These are phyloP conservation scores for Penicillium samsonianum DNA, from an alignment of 495 filamentous ascomycete genomes.

Conservation along the genomic window DNA sequence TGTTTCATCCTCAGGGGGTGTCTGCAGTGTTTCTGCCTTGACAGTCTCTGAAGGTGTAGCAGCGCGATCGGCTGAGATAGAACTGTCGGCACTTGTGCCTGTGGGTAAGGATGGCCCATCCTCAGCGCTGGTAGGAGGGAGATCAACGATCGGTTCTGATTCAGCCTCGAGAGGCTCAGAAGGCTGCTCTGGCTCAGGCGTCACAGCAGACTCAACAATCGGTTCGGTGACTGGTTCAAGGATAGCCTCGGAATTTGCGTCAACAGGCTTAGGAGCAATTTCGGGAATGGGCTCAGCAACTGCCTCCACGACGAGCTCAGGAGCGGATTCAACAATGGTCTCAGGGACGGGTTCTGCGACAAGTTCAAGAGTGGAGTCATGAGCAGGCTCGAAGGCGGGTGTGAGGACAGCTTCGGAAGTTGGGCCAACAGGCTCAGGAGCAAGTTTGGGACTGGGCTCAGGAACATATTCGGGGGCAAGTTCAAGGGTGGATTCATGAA, in stretches of 20 bases:
- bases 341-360: background rate
- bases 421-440: too few species aligned
- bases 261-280: background rate
- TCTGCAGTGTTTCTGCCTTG: constrained; percentile 26
- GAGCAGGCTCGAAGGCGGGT: background rate
- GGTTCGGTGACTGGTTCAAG: background rate
- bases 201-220: constrained; percentile 19
- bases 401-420: background rate
- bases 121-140: constrained; percentile 21
- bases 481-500: background rate
- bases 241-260: background rate
- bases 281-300: constrained; percentile 7
- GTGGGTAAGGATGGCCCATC: constrained; percentile 22
- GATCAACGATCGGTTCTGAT: constrained; percentile 27
- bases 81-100: constrained; percentile 17
- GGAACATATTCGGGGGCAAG: background rate
- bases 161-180: constrained; percentile 16
- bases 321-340: background rate
- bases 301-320: background rate
- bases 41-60: constrained; percentile 15
- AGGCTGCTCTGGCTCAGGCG: background rate
- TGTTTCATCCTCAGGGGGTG: constrained; percentile 33
- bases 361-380: background rate
- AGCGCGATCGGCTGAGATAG: constrained; percentile 13
- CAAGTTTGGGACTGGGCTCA: too few species aligned